A percentile compares a stretch with the other conserved stretches of the same genome.
Evolutionary conservation across 768 basidiomycete species (phyloP).

Genomic region (Ramaria sp.): DNA sequence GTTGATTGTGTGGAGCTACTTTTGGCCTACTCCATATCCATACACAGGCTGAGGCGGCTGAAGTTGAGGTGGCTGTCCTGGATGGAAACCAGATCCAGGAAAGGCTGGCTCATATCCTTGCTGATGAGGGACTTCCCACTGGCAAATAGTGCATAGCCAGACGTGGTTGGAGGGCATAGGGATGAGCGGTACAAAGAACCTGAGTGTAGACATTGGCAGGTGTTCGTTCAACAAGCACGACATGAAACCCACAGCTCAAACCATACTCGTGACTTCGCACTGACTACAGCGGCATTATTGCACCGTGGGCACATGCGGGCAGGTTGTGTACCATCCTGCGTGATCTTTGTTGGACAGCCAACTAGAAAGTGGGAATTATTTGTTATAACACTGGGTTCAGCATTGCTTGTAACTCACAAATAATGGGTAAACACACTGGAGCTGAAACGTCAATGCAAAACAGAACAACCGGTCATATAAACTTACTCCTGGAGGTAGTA

Average conservation of each 20-base stretch:
- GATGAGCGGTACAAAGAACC: conserved; percentile 54
- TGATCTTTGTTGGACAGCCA: conserved; percentile 53
- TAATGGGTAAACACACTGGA: conserved; percentile 26
- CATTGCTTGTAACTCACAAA: conserved; percentile 18
- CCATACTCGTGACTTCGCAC: conserved; percentile 59
- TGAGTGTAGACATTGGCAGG: not conserved
- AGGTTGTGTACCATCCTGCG: conserved; percentile 40
- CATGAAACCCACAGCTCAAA: conserved; percentile 44
- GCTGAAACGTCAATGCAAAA: not conserved
- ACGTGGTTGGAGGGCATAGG: conserved; percentile 52
- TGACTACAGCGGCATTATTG: conserved; percentile 52
- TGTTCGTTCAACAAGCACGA: too few relatives aligned
- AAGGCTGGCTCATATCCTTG: conserved; percentile 30
- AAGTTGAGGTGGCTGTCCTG: not conserved
- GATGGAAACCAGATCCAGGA: conserved; percentile 6
- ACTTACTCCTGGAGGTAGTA: not conserved
- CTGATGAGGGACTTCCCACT: conserved; percentile 45
- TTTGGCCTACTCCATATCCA: conserved; percentile 7
- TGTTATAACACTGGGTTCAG: too few relatives aligned
- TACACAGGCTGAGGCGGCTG: conserved; percentile 1
- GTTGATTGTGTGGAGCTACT: not conserved
- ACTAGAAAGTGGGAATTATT: conserved; percentile 27
- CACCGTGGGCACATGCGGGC: conserved; percentile 60
- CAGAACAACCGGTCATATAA: not conserved
- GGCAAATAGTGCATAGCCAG: conserved; percentile 66